Percentiles rank a stretch among this genome's conserved stretches.
These are phyloP conservation scores for Solanum aculeatissimum DNA, from an alignment of 305 asterid species.

Conservation along the genomic window DNA sequence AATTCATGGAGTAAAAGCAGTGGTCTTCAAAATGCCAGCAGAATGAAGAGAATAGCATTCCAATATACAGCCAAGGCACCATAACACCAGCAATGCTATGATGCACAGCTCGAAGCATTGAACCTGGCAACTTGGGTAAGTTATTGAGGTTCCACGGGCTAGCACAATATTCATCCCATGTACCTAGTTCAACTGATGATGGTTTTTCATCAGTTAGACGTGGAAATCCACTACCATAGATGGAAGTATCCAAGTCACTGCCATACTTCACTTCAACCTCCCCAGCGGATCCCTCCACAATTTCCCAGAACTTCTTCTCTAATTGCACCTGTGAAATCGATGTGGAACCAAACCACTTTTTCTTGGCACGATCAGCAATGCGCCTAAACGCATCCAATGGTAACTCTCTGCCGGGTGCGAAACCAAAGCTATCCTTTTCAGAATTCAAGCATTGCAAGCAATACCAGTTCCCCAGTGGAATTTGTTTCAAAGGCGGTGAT, in stretches of 20 bases:
- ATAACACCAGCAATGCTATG: constrained; percentile 91
- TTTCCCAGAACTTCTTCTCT: constrained; percentile 95
- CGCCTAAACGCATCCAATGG: constrained; percentile 81
- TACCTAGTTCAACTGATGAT: constrained; percentile 39
- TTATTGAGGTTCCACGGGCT: constrained; percentile 96
- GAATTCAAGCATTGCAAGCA: constrained; percentile 89
- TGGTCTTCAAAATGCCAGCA: constrained; percentile 99
- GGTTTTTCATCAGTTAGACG: constrained; percentile 43
- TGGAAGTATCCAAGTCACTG: constrained; percentile 85
- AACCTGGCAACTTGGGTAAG: constrained; percentile 84
- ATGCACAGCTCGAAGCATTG: constrained; percentile 84
- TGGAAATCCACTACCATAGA: constrained; percentile 92
- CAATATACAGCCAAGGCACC: constrained; percentile 97
- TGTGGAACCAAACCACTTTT: constrained; percentile 78
- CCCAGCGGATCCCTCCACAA: constrained; percentile 86
- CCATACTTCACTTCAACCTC: constrained; percentile 95
- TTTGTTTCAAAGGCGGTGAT: constrained; percentile 72
- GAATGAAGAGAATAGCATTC: constrained; percentile 92
- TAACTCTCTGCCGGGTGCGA: constrained; percentile 76
- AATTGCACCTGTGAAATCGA: constrained; percentile 56
- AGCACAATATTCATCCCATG: constrained; percentile 71
- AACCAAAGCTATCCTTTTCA: constrained; percentile 85
- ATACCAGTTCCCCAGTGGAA: constrained; percentile 96
- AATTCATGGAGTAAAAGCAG: constrained; percentile 96
- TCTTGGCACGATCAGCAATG: constrained; percentile 83